Evolutionary conservation across 208 protist species (phyloP), one percentile per base, ranked within the genome.

Genomic region (Trypanosoma theileri): DNA sequence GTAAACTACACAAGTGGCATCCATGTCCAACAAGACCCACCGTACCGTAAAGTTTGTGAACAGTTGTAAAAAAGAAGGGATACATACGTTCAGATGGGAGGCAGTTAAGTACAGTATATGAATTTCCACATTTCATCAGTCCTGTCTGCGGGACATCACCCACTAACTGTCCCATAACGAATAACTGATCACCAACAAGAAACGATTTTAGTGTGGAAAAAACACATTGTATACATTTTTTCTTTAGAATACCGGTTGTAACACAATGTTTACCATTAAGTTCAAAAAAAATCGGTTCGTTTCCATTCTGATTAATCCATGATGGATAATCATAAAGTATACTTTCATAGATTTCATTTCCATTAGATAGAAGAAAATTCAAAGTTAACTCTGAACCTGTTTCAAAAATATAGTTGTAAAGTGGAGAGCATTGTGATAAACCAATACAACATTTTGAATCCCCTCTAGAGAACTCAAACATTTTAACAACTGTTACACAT

Each of bases 361-460:
- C 67, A 59, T 71, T 59, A 13, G 21, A 28, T 46, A 28, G 14
- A 19, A 73, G 60, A 73, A 73, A 55, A 60, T 73, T 73, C 31
- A 73, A 54, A 46, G 68, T 73, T 51, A 65, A 16, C 24, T 66
- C 50, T 35, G 68, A 66, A 24, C 52, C 52, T 40, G 17, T 17
- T 19, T 26, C 31, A 53, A 65, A 75, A 17, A 82, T 51, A 72
- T 79, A 71, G 44, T 82, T 79, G 58, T 73, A 79, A 10, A 79
- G 41, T 40, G 72, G 67, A 48, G 72, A 64, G 64, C 59, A 53
- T 58, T 72, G 21, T 56, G 56, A 56, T 55, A 77, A 3, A 41
- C 51, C 14, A 42, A 71, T 14, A 22, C 31, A 50, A 24, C 51
- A 65, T 46, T 14, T 55, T 14, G 2, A 22, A 52, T 76, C 48